These are phyloP conservation scores for Trichocladium uniseriatum DNA, from an alignment of 495 filamentous ascomycete species.

Conservation along the genomic window DNA sequence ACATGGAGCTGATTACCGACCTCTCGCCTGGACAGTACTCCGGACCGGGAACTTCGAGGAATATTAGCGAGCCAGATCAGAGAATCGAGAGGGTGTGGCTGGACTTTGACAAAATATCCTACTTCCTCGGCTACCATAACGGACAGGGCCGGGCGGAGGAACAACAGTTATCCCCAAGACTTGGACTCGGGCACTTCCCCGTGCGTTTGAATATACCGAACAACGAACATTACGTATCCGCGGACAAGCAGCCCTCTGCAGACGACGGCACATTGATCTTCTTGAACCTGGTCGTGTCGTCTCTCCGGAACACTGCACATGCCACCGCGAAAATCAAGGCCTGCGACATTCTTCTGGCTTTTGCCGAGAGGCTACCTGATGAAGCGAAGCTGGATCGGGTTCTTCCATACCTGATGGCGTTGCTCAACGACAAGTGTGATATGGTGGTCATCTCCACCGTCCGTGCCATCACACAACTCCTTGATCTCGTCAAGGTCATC, in stretches of 20 bases:
- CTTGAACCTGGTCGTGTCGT: conserved; percentile 75
- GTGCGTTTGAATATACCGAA: conserved; percentile 82
- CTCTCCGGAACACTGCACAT: conserved; percentile 78
- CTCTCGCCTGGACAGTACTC: conserved; percentile 67
- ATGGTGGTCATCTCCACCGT: conserved; percentile 77
- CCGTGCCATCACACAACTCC: conserved; percentile 74
- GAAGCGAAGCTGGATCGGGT: conserved; percentile 95
- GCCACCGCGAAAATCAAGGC: conserved; percentile 80
- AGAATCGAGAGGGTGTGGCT: conserved; percentile 84
- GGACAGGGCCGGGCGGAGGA: conserved; percentile 28
- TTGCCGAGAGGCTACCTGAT: conserved; percentile 84
- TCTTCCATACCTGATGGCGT: conserved; percentile 74
- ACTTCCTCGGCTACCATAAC: conserved; percentile 69
- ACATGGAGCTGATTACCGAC: conserved; percentile 94
- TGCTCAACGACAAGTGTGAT: conserved; percentile 73
- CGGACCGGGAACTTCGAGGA: conserved; percentile 51
- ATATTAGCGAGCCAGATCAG: conserved; percentile 76
- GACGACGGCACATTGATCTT: conserved; percentile 95
- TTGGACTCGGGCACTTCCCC: conserved; percentile 52
- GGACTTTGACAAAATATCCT: conserved; percentile 97
- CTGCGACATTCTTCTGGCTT: conserved; percentile 87
- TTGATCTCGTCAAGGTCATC: conserved; percentile 76
- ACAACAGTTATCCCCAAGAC: conserved; percentile 30
- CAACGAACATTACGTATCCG: conserved; percentile 54
- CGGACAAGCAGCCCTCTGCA: conserved; percentile 32